Evolutionary conservation across 805 yeast species (phyloP).

Genomic region (Hyphopichia homilentoma): DNA sequence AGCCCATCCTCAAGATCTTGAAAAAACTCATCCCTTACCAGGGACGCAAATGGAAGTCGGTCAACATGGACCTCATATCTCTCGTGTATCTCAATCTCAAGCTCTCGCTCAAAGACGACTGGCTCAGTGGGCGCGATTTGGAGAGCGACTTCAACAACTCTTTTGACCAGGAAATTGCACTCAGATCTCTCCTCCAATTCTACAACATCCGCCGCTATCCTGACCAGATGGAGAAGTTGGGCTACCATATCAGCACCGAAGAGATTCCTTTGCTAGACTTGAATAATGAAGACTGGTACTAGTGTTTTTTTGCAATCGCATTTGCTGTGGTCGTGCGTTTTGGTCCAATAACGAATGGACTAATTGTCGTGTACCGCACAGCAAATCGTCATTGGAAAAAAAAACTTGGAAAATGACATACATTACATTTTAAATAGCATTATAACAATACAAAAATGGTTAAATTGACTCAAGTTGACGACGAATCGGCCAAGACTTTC

Average conservation of each 20-base stretch:
- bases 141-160: constrained; percentile 73
- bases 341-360: too few species aligned
- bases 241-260: constrained; percentile 41
- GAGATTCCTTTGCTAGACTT: constrained; percentile 17
- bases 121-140: constrained; percentile 82
- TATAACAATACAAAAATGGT: too few species aligned
- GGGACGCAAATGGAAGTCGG: constrained; percentile 90
- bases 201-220: constrained; percentile 64
- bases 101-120: constrained; percentile 71
- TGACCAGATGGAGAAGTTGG: constrained; percentile 49
- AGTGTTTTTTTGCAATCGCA: too few species aligned
- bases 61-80: constrained; percentile 90
- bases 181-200: constrained; percentile 73
- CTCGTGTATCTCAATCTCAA: constrained; percentile 76
- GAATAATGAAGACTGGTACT: constrained; percentile 10
- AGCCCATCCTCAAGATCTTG: constrained; percentile 67
- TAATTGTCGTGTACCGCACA: too few species aligned
- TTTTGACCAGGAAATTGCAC: constrained; percentile 79
- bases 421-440: too few species aligned
- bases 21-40: constrained; percentile 84
- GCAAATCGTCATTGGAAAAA: too few species aligned
- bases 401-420: too few species aligned
- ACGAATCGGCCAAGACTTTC: constrained; percentile 35
- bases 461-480: constrained; percentile 69
- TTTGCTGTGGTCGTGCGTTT: not conserved